Conservation (phyloP, 345 rosid species). For the Hibiscus tridactylites region DNA sequence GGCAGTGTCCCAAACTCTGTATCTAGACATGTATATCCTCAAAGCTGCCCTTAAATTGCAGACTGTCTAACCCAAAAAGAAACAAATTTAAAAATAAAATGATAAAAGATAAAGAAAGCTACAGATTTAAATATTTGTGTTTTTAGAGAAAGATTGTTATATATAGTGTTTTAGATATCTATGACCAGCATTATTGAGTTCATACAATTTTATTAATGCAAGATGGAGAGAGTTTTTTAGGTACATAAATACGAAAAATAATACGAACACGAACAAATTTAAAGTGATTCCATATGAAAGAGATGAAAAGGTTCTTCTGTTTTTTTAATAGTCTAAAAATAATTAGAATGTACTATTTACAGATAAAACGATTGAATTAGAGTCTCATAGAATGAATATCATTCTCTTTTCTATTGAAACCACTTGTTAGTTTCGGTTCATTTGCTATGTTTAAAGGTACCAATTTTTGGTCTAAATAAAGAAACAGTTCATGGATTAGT, state of each 20-base stretch:
- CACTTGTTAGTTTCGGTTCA: background rate
- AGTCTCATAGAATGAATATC: too few species aligned
- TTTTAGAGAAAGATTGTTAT: too few species aligned
- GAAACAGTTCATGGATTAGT: constrained; percentile 27
- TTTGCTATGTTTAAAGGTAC: constrained; percentile 28
- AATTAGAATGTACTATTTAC: too few species aligned
- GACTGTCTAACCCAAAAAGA: background rate
- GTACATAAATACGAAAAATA: background rate
- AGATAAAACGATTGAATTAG: too few species aligned
- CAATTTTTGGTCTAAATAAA: constrained; percentile 35
- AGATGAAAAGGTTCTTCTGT: constrained; percentile 7
- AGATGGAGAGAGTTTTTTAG: background rate
- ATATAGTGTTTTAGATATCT: too few species aligned
- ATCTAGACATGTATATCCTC: background rate
- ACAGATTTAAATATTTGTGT: too few species aligned
- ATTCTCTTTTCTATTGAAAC: too few species aligned
- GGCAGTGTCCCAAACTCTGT: constrained; percentile 6
- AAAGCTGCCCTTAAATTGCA: constrained; percentile 4
- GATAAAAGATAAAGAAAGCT: too few species aligned
- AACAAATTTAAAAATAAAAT: background rate
- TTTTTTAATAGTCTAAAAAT: too few species aligned
- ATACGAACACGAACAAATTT: background rate
- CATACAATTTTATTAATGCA: background rate
- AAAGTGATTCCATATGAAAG: too few species aligned
- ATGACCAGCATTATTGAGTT: too few species aligned